Evolutionary conservation across 2,329 filamentous ascomycete genomes (phyloP).

Genomic region (Herpotrichia juniperi): DNA sequence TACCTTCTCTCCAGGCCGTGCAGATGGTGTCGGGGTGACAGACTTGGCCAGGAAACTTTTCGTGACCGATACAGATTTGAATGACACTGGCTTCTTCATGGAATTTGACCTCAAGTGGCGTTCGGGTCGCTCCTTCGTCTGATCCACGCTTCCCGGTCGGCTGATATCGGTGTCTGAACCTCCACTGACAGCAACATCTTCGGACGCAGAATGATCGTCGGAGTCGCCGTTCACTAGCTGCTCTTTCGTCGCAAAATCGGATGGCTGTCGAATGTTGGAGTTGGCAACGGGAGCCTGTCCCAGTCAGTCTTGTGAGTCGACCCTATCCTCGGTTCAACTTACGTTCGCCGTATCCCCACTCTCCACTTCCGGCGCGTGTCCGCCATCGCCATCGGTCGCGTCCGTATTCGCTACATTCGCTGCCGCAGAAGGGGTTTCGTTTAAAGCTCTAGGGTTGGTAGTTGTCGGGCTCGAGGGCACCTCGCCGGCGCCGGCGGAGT

Average conservation of each 20-base stretch:
- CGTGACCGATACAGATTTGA: constrained; percentile 86
- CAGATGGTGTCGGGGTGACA: constrained; percentile 56
- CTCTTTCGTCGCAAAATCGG: constrained; percentile 21
- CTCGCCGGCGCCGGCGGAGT: constrained; percentile 58
- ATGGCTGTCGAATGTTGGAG: constrained; percentile 16
- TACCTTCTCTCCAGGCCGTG: constrained; percentile 64
- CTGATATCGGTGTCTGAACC: constrained; percentile 79
- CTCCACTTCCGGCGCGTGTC: constrained; percentile 23
- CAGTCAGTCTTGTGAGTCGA: constrained; percentile 17
- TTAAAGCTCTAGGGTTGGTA: constrained; percentile 29
- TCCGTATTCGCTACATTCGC: constrained; percentile 30
- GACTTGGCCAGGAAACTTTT: constrained; percentile 84
- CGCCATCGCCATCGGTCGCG: constrained; percentile 20
- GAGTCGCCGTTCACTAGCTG: constrained; percentile 43
- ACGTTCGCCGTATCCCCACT: constrained; percentile 23
- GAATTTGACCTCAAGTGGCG: constrained; percentile 64
- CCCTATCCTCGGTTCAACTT: constrained; percentile 18
- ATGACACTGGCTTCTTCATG: constrained; percentile 76
- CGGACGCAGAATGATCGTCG: constrained; percentile 38
- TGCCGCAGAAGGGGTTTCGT: constrained; percentile 46
- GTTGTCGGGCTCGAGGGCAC: constrained; percentile 44
- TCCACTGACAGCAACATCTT: constrained; percentile 65
- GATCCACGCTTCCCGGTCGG: constrained; percentile 58
- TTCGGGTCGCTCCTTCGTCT: constrained; percentile 63
- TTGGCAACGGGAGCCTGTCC: constrained; percentile 16